Conservation (phyloP, 306 rosid species). For the cucumber (Cucumis sativus) region DNA sequence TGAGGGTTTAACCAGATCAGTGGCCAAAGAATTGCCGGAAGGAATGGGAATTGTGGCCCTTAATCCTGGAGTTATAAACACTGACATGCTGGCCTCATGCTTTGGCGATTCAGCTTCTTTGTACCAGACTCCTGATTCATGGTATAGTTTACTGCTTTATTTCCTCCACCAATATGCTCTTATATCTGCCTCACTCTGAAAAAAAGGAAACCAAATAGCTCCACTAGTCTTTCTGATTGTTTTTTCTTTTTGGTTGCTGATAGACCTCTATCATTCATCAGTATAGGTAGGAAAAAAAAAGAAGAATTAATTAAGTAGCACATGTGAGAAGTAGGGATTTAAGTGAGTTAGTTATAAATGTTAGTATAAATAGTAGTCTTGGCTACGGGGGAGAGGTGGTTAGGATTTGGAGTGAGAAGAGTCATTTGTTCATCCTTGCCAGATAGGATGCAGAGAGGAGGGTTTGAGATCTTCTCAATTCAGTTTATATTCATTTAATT, state of each 20-base stretch:
- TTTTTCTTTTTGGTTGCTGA: neutral
- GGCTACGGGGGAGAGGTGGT: too few species aligned
- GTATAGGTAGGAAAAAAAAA: too few species aligned
- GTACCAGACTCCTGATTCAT: slow-evolving; percentile 61
- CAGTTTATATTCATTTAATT: too few species aligned
- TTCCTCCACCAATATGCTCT: neutral
- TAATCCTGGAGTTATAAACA: slow-evolving; percentile 72
- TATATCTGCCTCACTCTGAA: neutral
- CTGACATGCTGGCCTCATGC: slow-evolving; percentile 89
- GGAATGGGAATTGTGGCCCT: slow-evolving; percentile 80
- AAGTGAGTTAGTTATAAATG: too few species aligned
- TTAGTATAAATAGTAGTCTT: too few species aligned
- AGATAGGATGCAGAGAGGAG: too few species aligned
- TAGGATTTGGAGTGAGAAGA: too few species aligned
- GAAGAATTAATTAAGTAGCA: too few species aligned
- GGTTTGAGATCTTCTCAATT: too few species aligned
- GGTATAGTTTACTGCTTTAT: slow-evolving; percentile 22
- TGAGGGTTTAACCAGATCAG: slow-evolving; percentile 68
- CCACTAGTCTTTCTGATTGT: neutral
- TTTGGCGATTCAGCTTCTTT: slow-evolving; percentile 51
- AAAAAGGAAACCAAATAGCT: neutral
- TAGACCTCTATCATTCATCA: too few species aligned
- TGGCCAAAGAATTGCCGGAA: slow-evolving; percentile 66
- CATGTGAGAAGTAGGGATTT: too few species aligned
- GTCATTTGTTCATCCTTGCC: too few species aligned